Conservation (phyloP, 768 basidiomycete genomes). For the Pleurotus ostreatus region DNA sequence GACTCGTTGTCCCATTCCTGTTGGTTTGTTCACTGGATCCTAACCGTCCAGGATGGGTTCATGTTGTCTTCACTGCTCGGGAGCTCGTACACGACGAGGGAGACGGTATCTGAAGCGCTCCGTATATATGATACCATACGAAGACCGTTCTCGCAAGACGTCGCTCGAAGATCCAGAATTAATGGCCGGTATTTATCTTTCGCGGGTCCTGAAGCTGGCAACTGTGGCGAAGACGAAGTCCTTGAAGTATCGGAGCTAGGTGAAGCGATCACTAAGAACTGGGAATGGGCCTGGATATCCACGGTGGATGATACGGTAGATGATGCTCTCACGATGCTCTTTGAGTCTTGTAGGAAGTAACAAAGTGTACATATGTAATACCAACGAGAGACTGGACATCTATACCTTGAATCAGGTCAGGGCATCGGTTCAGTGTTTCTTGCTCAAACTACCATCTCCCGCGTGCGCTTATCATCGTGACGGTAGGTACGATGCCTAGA, state of each 20-base stretch:
- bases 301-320: constrained; percentile 37
- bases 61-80: constrained; percentile 41
- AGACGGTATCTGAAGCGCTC: constrained; percentile 37
- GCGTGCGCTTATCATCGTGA: too few relatives aligned
- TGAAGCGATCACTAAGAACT: constrained; percentile 40
- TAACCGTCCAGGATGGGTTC: constrained; percentile 46
- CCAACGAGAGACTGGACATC: too few relatives aligned
- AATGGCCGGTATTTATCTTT: constrained; percentile 41
- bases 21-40: constrained; percentile 28
- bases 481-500: too few relatives aligned
- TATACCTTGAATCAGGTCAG: too few relatives aligned
- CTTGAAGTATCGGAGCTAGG: constrained; percentile 31
- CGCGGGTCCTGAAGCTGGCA: constrained; percentile 20
- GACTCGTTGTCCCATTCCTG: neutral
- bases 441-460: too few relatives aligned
- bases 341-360: too few relatives aligned
- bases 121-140: constrained; percentile 47
- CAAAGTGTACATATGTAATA: too few relatives aligned
- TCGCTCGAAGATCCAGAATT: constrained; percentile 32
- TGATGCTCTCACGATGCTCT: constrained; percentile 23
- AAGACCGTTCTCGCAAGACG: constrained; percentile 37
- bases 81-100: constrained; percentile 34
- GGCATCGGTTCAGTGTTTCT: too few relatives aligned
- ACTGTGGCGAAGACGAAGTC: constrained; percentile 12
- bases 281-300: constrained; percentile 62